Conservation (phyloP, 164 flowering plant species). For the Chimonanthus salicifolius region DNA sequence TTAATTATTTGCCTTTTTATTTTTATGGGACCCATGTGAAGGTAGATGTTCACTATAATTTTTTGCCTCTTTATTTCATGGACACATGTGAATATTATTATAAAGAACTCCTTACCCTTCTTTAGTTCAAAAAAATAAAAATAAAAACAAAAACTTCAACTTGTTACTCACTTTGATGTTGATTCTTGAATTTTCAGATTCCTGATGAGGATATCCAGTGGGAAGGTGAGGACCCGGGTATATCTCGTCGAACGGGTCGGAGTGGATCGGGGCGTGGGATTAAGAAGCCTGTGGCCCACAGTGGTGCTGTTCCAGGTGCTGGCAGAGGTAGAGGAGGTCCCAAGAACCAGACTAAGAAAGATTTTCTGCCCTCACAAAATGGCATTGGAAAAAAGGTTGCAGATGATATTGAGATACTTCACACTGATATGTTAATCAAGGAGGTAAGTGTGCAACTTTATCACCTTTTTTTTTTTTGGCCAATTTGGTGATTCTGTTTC, state of each 20-base stretch:
- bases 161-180: background rate
- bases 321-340: slow-evolving; percentile 70
- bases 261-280: slow-evolving; percentile 66
- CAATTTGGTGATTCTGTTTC: background rate
- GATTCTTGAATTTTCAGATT: slow-evolving; percentile 36
- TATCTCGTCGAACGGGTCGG: slow-evolving; percentile 48
- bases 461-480: background rate
- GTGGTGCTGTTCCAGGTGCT: slow-evolving; percentile 41
- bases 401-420: slow-evolving; percentile 72
- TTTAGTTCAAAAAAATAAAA: background rate
- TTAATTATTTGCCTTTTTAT: background rate
- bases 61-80: background rate
- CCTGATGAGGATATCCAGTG: slow-evolving; percentile 82
- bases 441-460: slow-evolving; percentile 43
- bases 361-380: slow-evolving; percentile 53
- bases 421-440: slow-evolving; percentile 78
- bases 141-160: background rate
- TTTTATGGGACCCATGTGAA: background rate
- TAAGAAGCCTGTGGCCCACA: slow-evolving; percentile 52
- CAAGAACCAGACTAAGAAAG: slow-evolving; percentile 54
- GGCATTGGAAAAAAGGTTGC: slow-evolving; percentile 61
- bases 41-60: too few relatives aligned
- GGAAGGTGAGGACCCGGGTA: slow-evolving; percentile 80
- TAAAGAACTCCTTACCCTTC: background rate
- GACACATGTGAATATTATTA: background rate